Base-by-base conservation (phyloP, 495 filamentous ascomycete species). In the Xylaria venustula region DNA sequence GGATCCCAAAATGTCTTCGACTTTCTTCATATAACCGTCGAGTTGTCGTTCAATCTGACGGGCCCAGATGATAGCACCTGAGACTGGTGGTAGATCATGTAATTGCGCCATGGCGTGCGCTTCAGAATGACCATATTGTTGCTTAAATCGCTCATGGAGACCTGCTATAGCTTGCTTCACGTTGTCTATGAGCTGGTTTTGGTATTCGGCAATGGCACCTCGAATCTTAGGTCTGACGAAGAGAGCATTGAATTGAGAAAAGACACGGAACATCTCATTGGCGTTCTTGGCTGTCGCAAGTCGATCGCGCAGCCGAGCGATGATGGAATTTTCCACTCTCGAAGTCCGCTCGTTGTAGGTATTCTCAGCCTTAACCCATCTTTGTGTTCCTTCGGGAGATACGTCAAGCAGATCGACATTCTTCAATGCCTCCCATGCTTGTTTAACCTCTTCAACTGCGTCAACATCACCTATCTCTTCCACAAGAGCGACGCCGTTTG, bases 191-290 rank as follows among this genome's bases (percentile, higher is more conserved):
- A 99, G 88, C 70, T 96, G 91, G 5, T 91, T 91, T 69, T 99
- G 94, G 69, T 98, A 99, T 72, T 98, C 95, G 25, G 91, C 87
- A 69, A 99, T 99, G 51, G 94, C 94, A 67, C 94, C 92, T 44
- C 94, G 87, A 71, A 99, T 97, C 79, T 98, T 98, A 17, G 95
- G 95, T 28, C 94, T 86, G 49, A 99, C 92, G 68, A 99, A 93
- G 49, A 99, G 87, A 26, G 94, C 95, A 69, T 99, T 99, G 82
- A 99, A 99, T 69, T 97, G 97, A 19, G 94, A 99, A 71, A 98
- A 98, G 47, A 99, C 94, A 37, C 95, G 90, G 72, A 99, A 99
- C 94, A 98, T 99, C 71, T 98, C 94, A 71, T 95, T 98, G 20
- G 94, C 94, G 54, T 88, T 93, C 80, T 93, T 98, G 12, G 94